Conservation (phyloP, 768 basidiomycete species). For the Podaxis sp. region DNA sequence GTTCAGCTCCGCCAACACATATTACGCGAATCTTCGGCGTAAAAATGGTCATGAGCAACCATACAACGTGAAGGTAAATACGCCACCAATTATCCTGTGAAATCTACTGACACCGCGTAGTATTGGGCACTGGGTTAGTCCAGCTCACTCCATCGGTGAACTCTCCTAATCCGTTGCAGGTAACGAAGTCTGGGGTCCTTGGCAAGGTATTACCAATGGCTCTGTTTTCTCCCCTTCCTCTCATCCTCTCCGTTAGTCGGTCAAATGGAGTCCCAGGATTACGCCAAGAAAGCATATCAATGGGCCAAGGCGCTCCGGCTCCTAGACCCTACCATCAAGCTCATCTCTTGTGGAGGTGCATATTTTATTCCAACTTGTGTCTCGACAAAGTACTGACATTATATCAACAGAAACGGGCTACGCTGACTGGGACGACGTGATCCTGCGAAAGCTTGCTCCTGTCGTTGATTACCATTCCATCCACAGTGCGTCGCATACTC, state of each 20-base stretch:
- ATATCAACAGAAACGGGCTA: slow-evolving; percentile 35
- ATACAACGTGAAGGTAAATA: slow-evolving; percentile 43
- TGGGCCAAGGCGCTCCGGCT: slow-evolving; percentile 63
- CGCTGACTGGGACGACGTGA: slow-evolving; percentile 43
- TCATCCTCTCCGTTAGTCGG: slow-evolving; percentile 37
- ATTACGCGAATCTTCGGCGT: slow-evolving; percentile 59
- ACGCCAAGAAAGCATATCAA: slow-evolving; percentile 53
- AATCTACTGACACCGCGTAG: slow-evolving; percentile 13
- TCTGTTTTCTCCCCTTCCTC: not conserved
- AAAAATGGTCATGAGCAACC: slow-evolving; percentile 57
- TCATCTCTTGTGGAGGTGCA: slow-evolving; percentile 55
- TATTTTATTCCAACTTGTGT: slow-evolving; percentile 16
- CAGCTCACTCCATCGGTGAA: not conserved
- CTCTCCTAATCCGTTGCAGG: slow-evolving; percentile 32
- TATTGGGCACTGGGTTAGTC: slow-evolving; percentile 36
- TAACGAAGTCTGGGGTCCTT: slow-evolving; percentile 59
- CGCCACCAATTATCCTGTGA: not conserved
- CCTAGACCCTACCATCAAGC: slow-evolving; percentile 53
- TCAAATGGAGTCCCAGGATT: slow-evolving; percentile 53
- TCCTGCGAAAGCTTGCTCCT: slow-evolving; percentile 39
- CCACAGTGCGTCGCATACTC: slow-evolving; percentile 29
- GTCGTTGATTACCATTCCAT: slow-evolving; percentile 52
- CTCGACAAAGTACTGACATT: slow-evolving; percentile 18
- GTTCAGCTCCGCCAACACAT: slow-evolving; percentile 35
- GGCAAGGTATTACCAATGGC: slow-evolving; percentile 37